Percentiles rank a stretch among this genome's conserved stretches.
Evolutionary conservation across 192 early-diverging fungal genomes (phyloP).

Genomic region (Podila minutissima): DNA sequence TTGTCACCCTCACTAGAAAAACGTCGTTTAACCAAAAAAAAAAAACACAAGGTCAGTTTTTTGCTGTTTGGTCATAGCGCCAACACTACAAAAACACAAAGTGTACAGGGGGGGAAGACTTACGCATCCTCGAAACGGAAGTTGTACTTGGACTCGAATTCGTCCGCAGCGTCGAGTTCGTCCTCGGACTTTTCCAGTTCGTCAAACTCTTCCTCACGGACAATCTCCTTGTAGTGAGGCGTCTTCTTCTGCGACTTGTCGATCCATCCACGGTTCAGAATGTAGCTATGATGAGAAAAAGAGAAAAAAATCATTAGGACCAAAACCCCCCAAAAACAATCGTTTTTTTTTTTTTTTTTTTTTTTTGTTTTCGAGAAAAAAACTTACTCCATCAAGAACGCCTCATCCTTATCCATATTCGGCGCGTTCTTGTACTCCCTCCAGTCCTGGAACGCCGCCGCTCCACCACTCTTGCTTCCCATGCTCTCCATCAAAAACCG

Average conservation of each 20-base stretch:
- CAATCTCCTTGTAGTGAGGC: slow-evolving; percentile 77
- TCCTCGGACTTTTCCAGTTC: slow-evolving; percentile 76
- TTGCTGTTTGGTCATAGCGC: too few relatives aligned
- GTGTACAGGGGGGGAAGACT: slow-evolving; percentile 16
- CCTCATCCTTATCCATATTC: slow-evolving; percentile 60
- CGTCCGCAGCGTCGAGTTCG: slow-evolving; percentile 80
- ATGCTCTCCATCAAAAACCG: slow-evolving; percentile 89
- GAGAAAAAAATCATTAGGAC: slow-evolving; percentile 4
- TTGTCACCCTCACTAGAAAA: slow-evolving; percentile 62
- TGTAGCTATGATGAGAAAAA: slow-evolving; percentile 61
- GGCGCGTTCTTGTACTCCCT: slow-evolving; percentile 60
- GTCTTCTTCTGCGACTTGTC: slow-evolving; percentile 74
- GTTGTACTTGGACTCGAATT: slow-evolving; percentile 93
- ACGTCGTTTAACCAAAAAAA: neutral
- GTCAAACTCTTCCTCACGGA: slow-evolving; percentile 68
- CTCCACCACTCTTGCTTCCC: slow-evolving; percentile 58
- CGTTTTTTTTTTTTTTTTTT: too few relatives aligned
- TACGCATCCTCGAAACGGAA: slow-evolving; percentile 93
- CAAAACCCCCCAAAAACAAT: neutral
- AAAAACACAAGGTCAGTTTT: neutral
- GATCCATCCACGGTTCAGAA: slow-evolving; percentile 95
- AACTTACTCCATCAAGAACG: slow-evolving; percentile 85
- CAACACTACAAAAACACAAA: slow-evolving; percentile 1
- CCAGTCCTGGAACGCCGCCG: slow-evolving; percentile 69
- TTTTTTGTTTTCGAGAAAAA: too few relatives aligned